Evolutionary conservation across 345 rosid genomes (phyloP).

Genomic region (Odontarrhena argentea): DNA sequence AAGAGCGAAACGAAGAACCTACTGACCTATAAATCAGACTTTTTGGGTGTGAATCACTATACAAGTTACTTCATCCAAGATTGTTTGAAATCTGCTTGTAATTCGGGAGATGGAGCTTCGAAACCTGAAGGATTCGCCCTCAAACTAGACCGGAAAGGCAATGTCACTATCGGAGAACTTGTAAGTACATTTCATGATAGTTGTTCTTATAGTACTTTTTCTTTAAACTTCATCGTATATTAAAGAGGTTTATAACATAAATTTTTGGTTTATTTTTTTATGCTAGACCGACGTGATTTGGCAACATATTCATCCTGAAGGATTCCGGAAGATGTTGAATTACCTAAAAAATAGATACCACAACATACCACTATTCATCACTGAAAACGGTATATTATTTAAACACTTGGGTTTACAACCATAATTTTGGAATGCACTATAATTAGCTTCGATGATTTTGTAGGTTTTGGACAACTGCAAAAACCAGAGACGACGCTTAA

Average conservation of each 20-base stretch:
- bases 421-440: neutral
- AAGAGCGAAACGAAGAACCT: conserved; percentile 45
- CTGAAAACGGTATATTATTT: conserved; percentile 48
- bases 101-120: conserved; percentile 53
- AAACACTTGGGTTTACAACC: no score
- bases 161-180: conserved; percentile 52
- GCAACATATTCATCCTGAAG: conserved; percentile 47
- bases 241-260: neutral
- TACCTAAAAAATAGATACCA: conserved; percentile 49
- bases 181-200: conserved; percentile 41
- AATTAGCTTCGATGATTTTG: neutral
- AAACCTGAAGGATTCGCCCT: conserved; percentile 52
- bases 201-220: neutral
- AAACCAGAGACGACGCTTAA: conserved; percentile 23
- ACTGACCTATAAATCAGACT: conserved; percentile 50
- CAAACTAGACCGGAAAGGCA: conserved; percentile 44
- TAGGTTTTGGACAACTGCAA: conserved; percentile 53
- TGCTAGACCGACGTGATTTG: conserved; percentile 51
- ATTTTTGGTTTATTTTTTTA: neutral
- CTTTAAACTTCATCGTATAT: neutral
- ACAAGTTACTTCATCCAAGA: conserved; percentile 59
- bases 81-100: conserved; percentile 55
- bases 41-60: conserved; percentile 75
- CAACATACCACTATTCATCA: conserved; percentile 52
- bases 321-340: conserved; percentile 45